Evolutionary conservation across 805 yeast species (phyloP).

Genomic region (Wickerhamiella lipophila): DNA sequence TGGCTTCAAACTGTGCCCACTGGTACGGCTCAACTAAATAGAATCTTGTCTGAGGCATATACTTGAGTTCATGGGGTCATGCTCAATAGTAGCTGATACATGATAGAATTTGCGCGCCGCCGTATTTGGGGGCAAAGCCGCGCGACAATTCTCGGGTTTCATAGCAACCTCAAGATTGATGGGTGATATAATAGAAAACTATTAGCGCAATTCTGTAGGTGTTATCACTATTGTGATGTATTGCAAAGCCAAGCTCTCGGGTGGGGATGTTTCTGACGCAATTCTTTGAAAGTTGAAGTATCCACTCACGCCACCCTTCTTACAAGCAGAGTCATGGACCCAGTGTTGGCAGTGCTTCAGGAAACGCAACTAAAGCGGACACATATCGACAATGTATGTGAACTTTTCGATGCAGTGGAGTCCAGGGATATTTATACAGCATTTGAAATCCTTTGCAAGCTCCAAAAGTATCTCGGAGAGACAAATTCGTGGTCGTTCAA

Average conservation of each 20-base stretch:
- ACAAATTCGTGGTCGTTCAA: constrained; percentile 25
- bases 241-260: neutral
- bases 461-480: constrained; percentile 20
- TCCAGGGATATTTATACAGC: constrained; percentile 13
- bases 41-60: neutral
- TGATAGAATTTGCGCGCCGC: neutral
- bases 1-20: neutral
- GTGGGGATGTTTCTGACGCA: neutral
- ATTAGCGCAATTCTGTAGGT: too few relatives aligned
- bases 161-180: neutral
- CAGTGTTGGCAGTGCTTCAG: constrained; percentile 13
- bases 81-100: too few relatives aligned
- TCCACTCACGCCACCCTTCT: constrained; percentile 5
- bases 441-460: constrained; percentile 10
- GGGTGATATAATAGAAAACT: too few relatives aligned
- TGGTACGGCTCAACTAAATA: neutral
- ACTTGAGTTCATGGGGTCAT: neutral
- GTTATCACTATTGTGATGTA: too few relatives aligned
- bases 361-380: constrained; percentile 9
- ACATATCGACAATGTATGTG: constrained; percentile 15
- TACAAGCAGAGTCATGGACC: constrained; percentile 13
- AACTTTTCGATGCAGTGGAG: constrained; percentile 11
- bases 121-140: neutral
- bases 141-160: neutral
- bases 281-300: neutral